Evolutionary conservation across 2,329 filamentous ascomycete genomes (phyloP).

Genomic region (Colletotrichum tropicicola): DNA sequence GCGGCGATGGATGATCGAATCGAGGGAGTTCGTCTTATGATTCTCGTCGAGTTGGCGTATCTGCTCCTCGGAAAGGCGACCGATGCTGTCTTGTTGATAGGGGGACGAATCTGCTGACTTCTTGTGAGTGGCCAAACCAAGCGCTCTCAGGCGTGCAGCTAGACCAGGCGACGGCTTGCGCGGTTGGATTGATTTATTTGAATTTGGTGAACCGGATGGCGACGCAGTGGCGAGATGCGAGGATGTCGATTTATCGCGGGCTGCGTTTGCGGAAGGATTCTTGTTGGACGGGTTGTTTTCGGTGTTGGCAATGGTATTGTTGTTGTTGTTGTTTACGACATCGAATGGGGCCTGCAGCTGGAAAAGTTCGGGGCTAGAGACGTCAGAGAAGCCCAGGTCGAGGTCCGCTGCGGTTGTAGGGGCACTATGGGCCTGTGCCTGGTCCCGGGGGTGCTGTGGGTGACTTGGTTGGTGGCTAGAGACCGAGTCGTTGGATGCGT

Average conservation of each 20-base stretch:
- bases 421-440: not conserved
- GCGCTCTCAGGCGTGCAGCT: conserved; percentile 70
- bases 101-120: conserved; percentile 40
- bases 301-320: conserved; percentile 34
- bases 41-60: conserved; percentile 75
- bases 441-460: conserved; percentile 9
- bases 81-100: conserved; percentile 58
- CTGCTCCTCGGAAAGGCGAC: conserved; percentile 76
- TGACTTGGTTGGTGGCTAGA: conserved; percentile 18
- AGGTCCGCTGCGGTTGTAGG: conserved; percentile 16
- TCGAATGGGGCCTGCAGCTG: conserved; percentile 39
- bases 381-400: conserved; percentile 50
- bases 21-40: conserved; percentile 64
- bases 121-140: conserved; percentile 64
- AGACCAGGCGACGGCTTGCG: conserved; percentile 72
- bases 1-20: conserved; percentile 66
- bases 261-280: not conserved
- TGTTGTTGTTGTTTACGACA: conserved; percentile 32
- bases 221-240: conserved; percentile 18
- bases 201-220: conserved; percentile 36
- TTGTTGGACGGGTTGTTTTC: conserved; percentile 23
- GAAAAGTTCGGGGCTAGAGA: conserved; percentile 47
- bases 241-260: not conserved
- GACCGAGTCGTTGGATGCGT: not conserved
- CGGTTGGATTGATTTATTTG: conserved; percentile 39